These are phyloP conservation scores for Fusarium abutilonis DNA, from an alignment of 2,329 filamentous ascomycete species.

Conservation along the genomic window DNA sequence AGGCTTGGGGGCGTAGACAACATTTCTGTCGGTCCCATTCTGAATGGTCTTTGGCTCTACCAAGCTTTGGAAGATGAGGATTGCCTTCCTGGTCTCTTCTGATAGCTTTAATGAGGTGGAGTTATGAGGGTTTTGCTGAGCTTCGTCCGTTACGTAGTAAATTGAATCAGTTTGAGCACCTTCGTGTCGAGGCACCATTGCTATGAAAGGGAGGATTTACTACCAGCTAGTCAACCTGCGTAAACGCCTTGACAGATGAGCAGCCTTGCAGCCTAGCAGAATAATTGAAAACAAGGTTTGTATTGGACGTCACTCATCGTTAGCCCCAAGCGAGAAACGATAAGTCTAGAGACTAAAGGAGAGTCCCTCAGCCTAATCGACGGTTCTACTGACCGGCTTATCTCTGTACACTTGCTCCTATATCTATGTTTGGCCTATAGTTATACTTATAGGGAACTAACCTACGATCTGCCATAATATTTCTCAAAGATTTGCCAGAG, in stretches of 20 bases:
- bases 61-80: neutral
- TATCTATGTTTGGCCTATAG: neutral
- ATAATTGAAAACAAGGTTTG: neutral
- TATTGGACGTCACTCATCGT: neutral
- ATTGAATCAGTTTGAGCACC: neutral
- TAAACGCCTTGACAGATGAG: neutral
- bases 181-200: too few species aligned
- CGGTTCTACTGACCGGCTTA: neutral
- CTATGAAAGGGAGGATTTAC: neutral
- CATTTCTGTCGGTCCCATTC: neutral
- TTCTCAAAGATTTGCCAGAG: neutral
- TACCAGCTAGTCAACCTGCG: neutral
- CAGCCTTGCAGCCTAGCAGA: neutral
- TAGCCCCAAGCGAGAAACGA: neutral
- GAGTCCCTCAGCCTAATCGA: neutral
- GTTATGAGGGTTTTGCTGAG: too few species aligned
- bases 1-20: neutral
- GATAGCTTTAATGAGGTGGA: neutral
- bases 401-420: neutral
- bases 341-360: neutral
- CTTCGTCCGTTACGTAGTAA: neutral
- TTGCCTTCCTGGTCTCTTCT: neutral
- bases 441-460: neutral
- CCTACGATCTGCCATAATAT: neutral
- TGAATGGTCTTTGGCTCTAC: neutral